Percentiles rank a stretch among this genome's conserved stretches.
These are phyloP conservation scores for Cyberlindnera galapagoensis DNA, from an alignment of 805 yeast genomes.

Conservation along the genomic window DNA sequence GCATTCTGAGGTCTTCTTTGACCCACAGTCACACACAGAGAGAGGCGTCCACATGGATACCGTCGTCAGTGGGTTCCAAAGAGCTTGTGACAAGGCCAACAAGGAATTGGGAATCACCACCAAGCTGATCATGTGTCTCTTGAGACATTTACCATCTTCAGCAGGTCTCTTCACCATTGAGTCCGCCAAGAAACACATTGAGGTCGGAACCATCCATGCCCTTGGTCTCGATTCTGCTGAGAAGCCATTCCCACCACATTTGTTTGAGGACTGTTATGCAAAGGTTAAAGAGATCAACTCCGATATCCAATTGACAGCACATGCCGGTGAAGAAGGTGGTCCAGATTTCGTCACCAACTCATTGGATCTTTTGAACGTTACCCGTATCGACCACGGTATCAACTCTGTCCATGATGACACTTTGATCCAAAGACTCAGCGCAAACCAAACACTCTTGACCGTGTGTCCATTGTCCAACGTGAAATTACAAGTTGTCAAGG, in stretches of 20 bases:
- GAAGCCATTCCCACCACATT: conserved; percentile 67
- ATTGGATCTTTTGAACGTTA: conserved; percentile 50
- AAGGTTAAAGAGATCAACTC: conserved; percentile 42
- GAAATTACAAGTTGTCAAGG: conserved; percentile 65
- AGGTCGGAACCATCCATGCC: conserved; percentile 60
- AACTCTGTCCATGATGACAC: conserved; percentile 50
- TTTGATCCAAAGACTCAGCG: conserved; percentile 51
- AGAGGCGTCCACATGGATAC: conserved; percentile 54
- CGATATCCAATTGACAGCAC: conserved; percentile 65
- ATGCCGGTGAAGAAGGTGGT: conserved; percentile 88
- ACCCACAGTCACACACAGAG: conserved; percentile 78
- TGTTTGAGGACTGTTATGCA: conserved; percentile 59
- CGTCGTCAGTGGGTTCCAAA: conserved; percentile 59
- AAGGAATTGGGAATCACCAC: conserved; percentile 55
- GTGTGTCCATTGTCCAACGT: conserved; percentile 77
- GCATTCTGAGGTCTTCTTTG: conserved; percentile 77
- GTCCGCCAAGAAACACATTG: conserved; percentile 43
- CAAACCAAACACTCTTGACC: conserved; percentile 50
- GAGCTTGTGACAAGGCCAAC: conserved; percentile 61
- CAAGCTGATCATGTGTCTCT: conserved; percentile 73
- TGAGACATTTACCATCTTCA: conserved; percentile 65
- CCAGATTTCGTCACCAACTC: conserved; percentile 57
- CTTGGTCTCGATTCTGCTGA: conserved; percentile 81
- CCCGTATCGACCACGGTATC: conserved; percentile 79
- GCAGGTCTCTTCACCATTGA: conserved; percentile 54